phyloP scores from a whole-genome alignment of 2,329 filamentous ascomycete genomes.

The Cladophialophora immunda region DNA sequence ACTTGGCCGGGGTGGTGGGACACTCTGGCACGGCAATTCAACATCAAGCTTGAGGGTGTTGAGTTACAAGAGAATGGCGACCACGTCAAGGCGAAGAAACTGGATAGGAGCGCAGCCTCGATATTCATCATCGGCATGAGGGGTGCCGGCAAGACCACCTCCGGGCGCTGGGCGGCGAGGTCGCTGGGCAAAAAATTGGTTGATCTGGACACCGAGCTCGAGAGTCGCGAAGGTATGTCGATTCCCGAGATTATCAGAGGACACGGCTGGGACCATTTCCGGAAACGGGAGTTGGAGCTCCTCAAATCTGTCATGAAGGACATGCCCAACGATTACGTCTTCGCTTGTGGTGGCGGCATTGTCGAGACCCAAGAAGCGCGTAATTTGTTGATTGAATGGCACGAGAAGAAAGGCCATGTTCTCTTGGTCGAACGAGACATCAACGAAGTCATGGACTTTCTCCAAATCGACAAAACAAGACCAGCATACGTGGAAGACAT shows the following conservation, averaged over 20 bases:
- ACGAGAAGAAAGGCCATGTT: conserved; percentile 80
- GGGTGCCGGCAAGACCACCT: conserved; percentile 94
- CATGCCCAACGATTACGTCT: conserved; percentile 77
- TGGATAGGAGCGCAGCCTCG: conserved; percentile 64
- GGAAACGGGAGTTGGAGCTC: conserved; percentile 77
- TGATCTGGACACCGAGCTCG: conserved; percentile 88
- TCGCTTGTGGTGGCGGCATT: conserved; percentile 93
- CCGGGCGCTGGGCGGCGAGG: conserved; percentile 82
- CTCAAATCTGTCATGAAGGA: conserved; percentile 78
- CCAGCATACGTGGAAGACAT: conserved; percentile 95
- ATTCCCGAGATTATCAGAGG: conserved; percentile 86
- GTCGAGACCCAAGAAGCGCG: conserved; percentile 86
- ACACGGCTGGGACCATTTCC: conserved; percentile 87
- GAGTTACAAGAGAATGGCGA: conserved; percentile 59
- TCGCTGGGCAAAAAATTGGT: conserved; percentile 79
- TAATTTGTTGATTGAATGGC: conserved; percentile 76
- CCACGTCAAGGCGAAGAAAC: conserved; percentile 49
- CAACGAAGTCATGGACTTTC: conserved; percentile 84
- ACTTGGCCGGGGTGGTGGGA: conserved; percentile 99
- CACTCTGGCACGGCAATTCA: conserved; percentile 78
- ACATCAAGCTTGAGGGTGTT: conserved; percentile 77
- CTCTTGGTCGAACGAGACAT: conserved; percentile 88
- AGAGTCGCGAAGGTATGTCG: conserved; percentile 73
- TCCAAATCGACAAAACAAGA: conserved; percentile 86
- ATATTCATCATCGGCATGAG: conserved; percentile 98